phyloP scores from a whole-genome alignment of 2,329 filamentous ascomycete genomes.

The Emergomyces pasteurianus region DNA sequence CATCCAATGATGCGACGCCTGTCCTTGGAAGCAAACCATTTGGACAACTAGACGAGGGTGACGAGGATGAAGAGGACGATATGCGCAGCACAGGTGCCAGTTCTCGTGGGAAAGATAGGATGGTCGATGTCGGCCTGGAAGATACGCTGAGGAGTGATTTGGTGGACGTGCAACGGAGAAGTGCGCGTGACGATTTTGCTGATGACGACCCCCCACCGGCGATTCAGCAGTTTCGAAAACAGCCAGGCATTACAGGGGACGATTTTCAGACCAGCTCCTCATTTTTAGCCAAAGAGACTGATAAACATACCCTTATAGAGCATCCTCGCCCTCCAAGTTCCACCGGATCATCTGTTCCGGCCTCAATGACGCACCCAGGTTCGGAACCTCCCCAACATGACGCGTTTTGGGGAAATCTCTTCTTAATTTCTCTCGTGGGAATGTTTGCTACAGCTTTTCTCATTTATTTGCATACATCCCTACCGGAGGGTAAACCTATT shows the following conservation, averaged over 20 bases:
- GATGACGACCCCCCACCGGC: constrained; percentile 43
- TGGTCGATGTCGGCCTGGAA: constrained; percentile 82
- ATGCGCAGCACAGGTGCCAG: constrained; percentile 23
- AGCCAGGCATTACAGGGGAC: constrained; percentile 26
- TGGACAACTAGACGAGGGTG: constrained; percentile 17
- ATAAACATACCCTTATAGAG: constrained; percentile 37
- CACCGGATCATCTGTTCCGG: constrained; percentile 43
- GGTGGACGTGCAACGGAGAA: constrained; percentile 33
- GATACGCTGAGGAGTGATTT: constrained; percentile 41
- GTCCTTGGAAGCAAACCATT: constrained; percentile 26
- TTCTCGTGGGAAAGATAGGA: constrained; percentile 49
- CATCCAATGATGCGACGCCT: constrained; percentile 14
- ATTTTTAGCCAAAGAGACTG: constrained; percentile 40
- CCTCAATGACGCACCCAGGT: constrained; percentile 46
- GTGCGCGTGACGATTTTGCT: constrained; percentile 26
- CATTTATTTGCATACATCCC: constrained; percentile 76
- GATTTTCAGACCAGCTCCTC: constrained; percentile 27
- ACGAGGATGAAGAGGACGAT: constrained; percentile 24
- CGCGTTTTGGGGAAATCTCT: constrained; percentile 82
- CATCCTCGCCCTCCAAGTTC: constrained; percentile 38
- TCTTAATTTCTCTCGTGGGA: constrained; percentile 69
- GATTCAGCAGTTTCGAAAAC: constrained; percentile 44
- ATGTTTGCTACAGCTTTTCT: constrained; percentile 82
- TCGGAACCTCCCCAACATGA: constrained; percentile 71
- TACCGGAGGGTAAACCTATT: constrained; percentile 49